phyloP scores from a whole-genome alignment of 1,139 yeast species.

The Blastobotrys malaysiensis region DNA sequence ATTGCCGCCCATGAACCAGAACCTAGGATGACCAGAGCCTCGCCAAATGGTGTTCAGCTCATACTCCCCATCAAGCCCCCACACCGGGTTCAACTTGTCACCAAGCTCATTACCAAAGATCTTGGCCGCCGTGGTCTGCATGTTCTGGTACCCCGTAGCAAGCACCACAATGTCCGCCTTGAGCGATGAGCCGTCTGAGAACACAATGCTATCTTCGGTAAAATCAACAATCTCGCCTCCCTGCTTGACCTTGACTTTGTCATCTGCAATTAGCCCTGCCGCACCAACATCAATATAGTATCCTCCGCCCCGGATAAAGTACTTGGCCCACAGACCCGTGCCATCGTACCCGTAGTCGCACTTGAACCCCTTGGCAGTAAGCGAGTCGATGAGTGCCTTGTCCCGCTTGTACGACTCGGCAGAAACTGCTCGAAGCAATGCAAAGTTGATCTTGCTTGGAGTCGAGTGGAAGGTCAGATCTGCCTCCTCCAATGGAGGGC shows the following conservation, averaged over 20 bases:
- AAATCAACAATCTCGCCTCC: conserved; percentile 36
- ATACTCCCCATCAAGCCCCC: conserved; percentile 28
- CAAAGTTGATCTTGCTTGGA: conserved; percentile 32
- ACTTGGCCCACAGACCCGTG: conserved; percentile 40
- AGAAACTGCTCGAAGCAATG: conserved; percentile 31
- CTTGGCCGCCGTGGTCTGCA: conserved; percentile 39
- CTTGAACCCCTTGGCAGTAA: conserved; percentile 37
- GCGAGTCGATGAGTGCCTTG: conserved; percentile 30
- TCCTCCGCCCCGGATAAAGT: conserved; percentile 43
- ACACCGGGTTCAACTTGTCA: conserved; percentile 17
- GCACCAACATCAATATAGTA: conserved; percentile 45
- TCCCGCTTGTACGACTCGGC: conserved; percentile 37
- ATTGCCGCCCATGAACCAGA: conserved; percentile 22
- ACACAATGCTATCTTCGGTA: conserved; percentile 36
- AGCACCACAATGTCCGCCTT: conserved; percentile 39
- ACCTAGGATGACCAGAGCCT: conserved; percentile 21
- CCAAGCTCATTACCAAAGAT: conserved; percentile 21
- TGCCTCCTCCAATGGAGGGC: conserved; percentile 16
- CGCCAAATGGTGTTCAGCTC: conserved; percentile 22
- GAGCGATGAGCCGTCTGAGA: conserved; percentile 37
- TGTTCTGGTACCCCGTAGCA: conserved; percentile 43
- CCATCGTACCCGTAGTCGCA: conserved; percentile 42
- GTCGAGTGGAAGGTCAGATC: conserved; percentile 11
- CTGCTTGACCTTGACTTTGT: conserved; percentile 36
- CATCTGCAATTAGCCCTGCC: conserved; percentile 38